Base-by-base conservation (phyloP, 1,284 basidiomycete genomes). In the Sphaerobolus stellatus region DNA sequence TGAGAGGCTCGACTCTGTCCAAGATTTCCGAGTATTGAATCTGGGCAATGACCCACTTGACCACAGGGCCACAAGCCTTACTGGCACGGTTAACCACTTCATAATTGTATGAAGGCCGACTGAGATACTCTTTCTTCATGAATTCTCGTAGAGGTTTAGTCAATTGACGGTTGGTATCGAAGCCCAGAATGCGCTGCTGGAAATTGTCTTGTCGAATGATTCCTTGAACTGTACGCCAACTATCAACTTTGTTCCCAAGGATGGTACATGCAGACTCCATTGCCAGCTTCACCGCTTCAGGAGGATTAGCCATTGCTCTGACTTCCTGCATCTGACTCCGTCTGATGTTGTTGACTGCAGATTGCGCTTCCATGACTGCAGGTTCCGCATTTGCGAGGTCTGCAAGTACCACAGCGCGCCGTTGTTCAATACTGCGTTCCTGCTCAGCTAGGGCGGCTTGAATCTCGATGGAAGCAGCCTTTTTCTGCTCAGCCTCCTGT, bases 261-360 rank as follows among this genome's bases (percentile, higher is more conserved):
- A 98, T 81, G 14, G 93, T 96, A 71, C 97, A 99, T 31, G 98
- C 96, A 1, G 94, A 98, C 68, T 99, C 97, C 96, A 99, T 99
- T 14, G 97, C 92, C 48, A 96, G 75, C 72, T 99, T 99, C 67
- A 99, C 96, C 8, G 93, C 90, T 66, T 98, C 94, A 0, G 97
- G 97, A 47, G 97, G 97, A 66, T 99, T 99, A 44, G 94, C 92
- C 95, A 99, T 98, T 11, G 94, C 86, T 65, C 98, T 86, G 28
- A 99, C 96, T 83, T 99, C 97, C 64, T 96, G 92, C 48, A 99
- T 76, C 63, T 99, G 96, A 69, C 96, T 93, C 66, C 88, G 88
- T 74, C 94, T 98, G 80, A 99, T 99, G 71, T 92, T 98, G 64
- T 90, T 92, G 64, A 99, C 97, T 27, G 96, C 94, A 2, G 92